phyloP scores from a whole-genome alignment of 306 rosid genomes.

The Pyrus bretschneideri region DNA sequence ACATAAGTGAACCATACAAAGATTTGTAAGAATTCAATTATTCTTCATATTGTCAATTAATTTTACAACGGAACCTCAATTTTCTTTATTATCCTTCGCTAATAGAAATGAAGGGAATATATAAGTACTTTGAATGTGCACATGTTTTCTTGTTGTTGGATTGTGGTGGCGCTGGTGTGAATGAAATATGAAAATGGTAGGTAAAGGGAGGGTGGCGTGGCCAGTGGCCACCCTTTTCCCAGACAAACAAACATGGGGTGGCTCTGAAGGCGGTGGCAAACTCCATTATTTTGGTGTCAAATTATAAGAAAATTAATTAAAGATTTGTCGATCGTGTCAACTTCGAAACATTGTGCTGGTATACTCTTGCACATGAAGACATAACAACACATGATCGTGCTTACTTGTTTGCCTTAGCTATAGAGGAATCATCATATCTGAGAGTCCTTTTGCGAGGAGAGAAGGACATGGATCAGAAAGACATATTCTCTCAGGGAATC shows the following conservation, averaged over 20 bases:
- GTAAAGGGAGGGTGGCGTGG: constrained; percentile 25
- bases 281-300: constrained; percentile 11
- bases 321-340: background rate
- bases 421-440: background rate
- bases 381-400: constrained; percentile 8
- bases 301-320: background rate
- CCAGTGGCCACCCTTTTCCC: constrained; percentile 26
- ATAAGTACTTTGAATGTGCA: constrained; percentile 10
- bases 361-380: constrained; percentile 15
- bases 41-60: too few species aligned
- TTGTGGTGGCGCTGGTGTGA: background rate
- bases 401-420: background rate
- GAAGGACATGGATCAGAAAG: background rate
- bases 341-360: constrained; percentile 17
- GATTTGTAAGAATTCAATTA: too few species aligned
- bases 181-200: constrained; percentile 22
- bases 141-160: background rate
- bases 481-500: background rate
- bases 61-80: fast-evolving
- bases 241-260: constrained; percentile 42
- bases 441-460: background rate
- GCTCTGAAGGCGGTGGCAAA: constrained; percentile 23
- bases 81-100: background rate
- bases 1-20: too few species aligned
- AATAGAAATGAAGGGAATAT: background rate